Evolutionary conservation across 2,329 filamentous ascomycete species (phyloP).

Genomic region (Aspergillus sp.): DNA sequence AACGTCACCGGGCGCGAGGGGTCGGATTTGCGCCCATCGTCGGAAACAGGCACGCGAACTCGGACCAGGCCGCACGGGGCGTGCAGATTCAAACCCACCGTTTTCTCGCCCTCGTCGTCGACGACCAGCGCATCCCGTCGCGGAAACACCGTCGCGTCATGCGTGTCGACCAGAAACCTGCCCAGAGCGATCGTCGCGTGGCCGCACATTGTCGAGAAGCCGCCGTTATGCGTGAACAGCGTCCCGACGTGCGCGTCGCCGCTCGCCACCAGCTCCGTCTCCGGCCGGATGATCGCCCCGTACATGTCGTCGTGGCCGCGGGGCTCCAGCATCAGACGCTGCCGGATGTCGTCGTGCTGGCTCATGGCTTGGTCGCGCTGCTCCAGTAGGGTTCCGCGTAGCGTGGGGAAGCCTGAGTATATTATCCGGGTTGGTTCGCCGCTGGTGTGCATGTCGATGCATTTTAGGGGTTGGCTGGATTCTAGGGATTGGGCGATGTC

Average conservation of each 20-base stretch:
- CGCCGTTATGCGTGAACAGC: constrained; percentile 40
- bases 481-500: constrained; percentile 9
- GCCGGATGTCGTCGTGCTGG: constrained; percentile 34
- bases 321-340: constrained; percentile 38
- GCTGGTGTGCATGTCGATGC: constrained; percentile 40
- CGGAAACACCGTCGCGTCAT: constrained; percentile 33
- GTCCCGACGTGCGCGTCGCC: constrained; percentile 41
- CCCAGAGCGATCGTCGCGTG: constrained; percentile 45
- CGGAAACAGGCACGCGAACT: constrained; percentile 32
- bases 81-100: constrained; percentile 31
- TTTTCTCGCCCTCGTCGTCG: constrained; percentile 15
- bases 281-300: constrained; percentile 36
- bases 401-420: constrained; percentile 30
- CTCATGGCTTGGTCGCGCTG: constrained; percentile 31
- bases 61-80: constrained; percentile 37
- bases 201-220: constrained; percentile 44
- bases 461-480: constrained; percentile 14
- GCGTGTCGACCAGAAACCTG: constrained; percentile 34
- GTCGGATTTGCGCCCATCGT: constrained; percentile 25
- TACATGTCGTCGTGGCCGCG: constrained; percentile 46
- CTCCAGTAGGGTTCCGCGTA: constrained; percentile 33
- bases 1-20: constrained; percentile 31
- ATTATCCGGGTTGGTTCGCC: constrained; percentile 44
- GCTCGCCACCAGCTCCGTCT: constrained; percentile 33
- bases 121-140: constrained; percentile 21